Percentiles rank a stretch among this genome's conserved stretches.
Evolutionary conservation across 2,329 filamentous ascomycete species (phyloP).

Genomic region (Fusarium sp.): DNA sequence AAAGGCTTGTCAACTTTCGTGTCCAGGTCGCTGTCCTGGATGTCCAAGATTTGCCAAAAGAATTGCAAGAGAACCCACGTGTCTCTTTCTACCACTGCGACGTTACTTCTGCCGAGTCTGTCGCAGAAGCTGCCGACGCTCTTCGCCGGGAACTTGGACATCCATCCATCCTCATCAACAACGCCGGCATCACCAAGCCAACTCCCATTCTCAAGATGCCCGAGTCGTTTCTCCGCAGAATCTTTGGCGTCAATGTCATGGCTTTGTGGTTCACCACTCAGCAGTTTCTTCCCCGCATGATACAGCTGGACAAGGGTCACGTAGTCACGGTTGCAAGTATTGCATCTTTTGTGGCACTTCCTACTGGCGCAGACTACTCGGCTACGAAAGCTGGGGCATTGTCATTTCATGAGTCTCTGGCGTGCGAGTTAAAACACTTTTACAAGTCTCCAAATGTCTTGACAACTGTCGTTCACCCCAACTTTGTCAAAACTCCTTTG

Average conservation of each 20-base stretch:
- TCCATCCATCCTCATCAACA: conserved; percentile 78
- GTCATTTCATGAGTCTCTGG: conserved; percentile 74
- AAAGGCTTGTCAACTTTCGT: conserved; percentile 51
- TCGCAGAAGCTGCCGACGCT: conserved; percentile 55
- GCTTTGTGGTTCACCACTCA: conserved; percentile 73
- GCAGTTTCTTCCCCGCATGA: conserved; percentile 76
- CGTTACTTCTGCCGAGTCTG: conserved; percentile 56
- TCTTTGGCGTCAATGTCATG: conserved; percentile 77
- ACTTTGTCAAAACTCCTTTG: conserved; percentile 63
- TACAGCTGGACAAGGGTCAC: conserved; percentile 74
- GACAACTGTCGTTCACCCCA: conserved; percentile 72
- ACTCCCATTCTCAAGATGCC: conserved; percentile 68
- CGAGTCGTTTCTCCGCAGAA: conserved; percentile 68
- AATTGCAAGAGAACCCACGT: conserved; percentile 31
- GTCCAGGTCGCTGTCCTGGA: conserved; percentile 78
- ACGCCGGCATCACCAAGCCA: conserved; percentile 72
- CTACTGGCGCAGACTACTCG: conserved; percentile 74
- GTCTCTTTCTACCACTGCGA: conserved; percentile 54
- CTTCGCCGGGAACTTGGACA: conserved; percentile 62
- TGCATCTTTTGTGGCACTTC: conserved; percentile 69
- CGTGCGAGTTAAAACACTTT: conserved; percentile 65
- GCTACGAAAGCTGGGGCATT: conserved; percentile 74
- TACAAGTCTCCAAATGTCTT: conserved; percentile 72
- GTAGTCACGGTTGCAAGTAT: conserved; percentile 77
- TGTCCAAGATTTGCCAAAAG: conserved; percentile 54